Evolutionary conservation across 23 red algal species (phyloP).

Genomic region (Gracilaria gracilis): DNA sequence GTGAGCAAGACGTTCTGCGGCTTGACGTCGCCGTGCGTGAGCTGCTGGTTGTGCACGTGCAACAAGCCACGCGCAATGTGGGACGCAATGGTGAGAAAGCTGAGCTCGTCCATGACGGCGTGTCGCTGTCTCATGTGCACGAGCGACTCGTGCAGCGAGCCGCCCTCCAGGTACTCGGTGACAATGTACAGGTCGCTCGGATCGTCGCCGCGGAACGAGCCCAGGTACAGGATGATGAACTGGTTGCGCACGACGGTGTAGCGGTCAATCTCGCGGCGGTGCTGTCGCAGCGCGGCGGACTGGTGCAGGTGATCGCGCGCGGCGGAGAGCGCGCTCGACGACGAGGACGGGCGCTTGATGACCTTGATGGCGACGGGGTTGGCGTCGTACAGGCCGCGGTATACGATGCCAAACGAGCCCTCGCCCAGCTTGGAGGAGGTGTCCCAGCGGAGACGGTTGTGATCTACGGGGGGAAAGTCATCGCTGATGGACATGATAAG

Average conservation of each 20-base stretch:
- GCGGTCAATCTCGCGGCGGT: constrained; percentile 73
- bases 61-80: constrained; percentile 71
- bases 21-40: constrained; percentile 81
- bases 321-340: neutral
- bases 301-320: neutral
- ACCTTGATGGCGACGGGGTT: constrained; percentile 77
- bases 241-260: constrained; percentile 46
- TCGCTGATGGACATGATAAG: constrained; percentile 23
- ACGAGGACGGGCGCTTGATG: constrained; percentile 59
- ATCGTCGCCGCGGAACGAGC: constrained; percentile 55
- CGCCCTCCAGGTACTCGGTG: constrained; percentile 75
- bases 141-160: constrained; percentile 51
- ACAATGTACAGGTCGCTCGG: constrained; percentile 59
- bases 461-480: constrained; percentile 51
- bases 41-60: constrained; percentile 51
- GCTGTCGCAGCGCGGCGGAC: constrained; percentile 51
- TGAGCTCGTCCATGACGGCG: constrained; percentile 34
- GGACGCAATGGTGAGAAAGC: constrained; percentile 57
- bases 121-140: constrained; percentile 18
- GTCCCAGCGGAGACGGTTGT: constrained; percentile 50
- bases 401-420: constrained; percentile 77
- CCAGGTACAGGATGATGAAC: constrained; percentile 68
- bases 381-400: constrained; percentile 60
- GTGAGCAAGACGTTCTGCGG: constrained; percentile 79
- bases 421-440: constrained; percentile 60